Percentiles rank a stretch among this genome's conserved stretches.
These are phyloP conservation scores for Colletotrichum sp. DNA, from an alignment of 2,329 filamentous ascomycete genomes.

Conservation along the genomic window DNA sequence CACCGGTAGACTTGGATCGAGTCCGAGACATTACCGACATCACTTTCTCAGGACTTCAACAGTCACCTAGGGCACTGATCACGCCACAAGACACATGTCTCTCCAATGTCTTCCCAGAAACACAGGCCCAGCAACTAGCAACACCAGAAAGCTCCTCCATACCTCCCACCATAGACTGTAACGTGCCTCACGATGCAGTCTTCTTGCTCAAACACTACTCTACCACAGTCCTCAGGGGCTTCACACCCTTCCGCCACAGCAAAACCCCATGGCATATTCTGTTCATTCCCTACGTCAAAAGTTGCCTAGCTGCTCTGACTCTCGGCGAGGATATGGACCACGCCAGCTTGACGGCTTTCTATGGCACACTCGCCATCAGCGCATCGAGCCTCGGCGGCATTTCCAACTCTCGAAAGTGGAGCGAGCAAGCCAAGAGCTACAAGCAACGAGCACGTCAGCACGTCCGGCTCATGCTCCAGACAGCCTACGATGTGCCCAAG, in stretches of 20 bases:
- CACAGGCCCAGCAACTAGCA: background rate
- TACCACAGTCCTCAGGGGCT: constrained; percentile 35
- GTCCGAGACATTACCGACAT: background rate
- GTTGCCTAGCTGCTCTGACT: constrained; percentile 38
- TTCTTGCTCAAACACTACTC: constrained; percentile 43
- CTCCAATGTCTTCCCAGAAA: background rate
- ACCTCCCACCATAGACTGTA: background rate
- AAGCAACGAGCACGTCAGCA: constrained; percentile 32
- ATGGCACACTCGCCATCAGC: constrained; percentile 40
- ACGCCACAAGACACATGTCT: background rate
- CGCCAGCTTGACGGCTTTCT: constrained; percentile 41
- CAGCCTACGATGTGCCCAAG: constrained; percentile 36
- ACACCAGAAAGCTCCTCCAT: background rate
- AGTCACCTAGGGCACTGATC: background rate
- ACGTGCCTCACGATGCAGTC: constrained; percentile 33
- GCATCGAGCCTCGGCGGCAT: constrained; percentile 38
- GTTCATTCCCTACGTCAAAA: constrained; percentile 40
- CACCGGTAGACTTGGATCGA: background rate
- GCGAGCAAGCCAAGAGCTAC: constrained; percentile 30
- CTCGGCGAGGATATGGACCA: constrained; percentile 37
- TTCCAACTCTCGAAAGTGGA: constrained; percentile 34
- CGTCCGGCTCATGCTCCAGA: constrained; percentile 31
- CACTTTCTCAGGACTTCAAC: background rate
- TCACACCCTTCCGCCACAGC: constrained; percentile 40
- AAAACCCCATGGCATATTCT: constrained; percentile 47